A percentile compares a stretch with the other conserved stretches of the same genome.
Conservation (phyloP, 1,139 yeast species). For the Dujonia santamariae region DNA sequence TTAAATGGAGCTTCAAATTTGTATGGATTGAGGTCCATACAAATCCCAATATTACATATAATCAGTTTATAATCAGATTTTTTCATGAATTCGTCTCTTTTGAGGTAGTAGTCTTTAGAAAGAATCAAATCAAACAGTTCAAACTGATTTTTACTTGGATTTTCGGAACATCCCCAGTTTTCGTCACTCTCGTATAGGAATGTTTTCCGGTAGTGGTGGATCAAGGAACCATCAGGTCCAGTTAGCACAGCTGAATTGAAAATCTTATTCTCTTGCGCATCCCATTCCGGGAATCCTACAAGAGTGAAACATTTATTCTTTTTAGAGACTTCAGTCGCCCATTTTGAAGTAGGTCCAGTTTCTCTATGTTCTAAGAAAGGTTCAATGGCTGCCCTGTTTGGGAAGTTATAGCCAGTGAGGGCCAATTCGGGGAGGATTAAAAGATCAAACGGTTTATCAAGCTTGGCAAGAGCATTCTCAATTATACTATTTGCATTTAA, state of each 20-base stretch:
- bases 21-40: constrained; percentile 93
- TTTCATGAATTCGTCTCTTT: too few relatives aligned
- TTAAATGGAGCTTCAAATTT: constrained; percentile 77
- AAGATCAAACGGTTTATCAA: constrained; percentile 46
- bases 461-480: constrained; percentile 16
- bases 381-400: constrained; percentile 44
- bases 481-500: constrained; percentile 44
- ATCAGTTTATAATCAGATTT: constrained; percentile 13
- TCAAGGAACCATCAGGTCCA: constrained; percentile 52
- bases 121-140: constrained; percentile 36
- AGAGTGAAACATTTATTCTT: constrained; percentile 63
- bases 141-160: constrained; percentile 50
- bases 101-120: constrained; percentile 24
- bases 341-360: constrained; percentile 45
- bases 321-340: constrained; percentile 57
- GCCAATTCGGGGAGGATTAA: constrained; percentile 82
- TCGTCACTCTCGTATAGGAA: constrained; percentile 80
- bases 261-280: constrained; percentile 24
- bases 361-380: constrained; percentile 55
- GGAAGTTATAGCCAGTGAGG: constrained; percentile 79
- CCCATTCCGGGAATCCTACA: constrained; percentile 76
- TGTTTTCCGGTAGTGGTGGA: constrained; percentile 73
- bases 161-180: constrained; percentile 75
- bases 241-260: constrained; percentile 76
- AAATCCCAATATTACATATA: constrained; percentile 71